Evolutionary conservation across 768 basidiomycete species (phyloP).

Genomic region (Tricholomella constricta): DNA sequence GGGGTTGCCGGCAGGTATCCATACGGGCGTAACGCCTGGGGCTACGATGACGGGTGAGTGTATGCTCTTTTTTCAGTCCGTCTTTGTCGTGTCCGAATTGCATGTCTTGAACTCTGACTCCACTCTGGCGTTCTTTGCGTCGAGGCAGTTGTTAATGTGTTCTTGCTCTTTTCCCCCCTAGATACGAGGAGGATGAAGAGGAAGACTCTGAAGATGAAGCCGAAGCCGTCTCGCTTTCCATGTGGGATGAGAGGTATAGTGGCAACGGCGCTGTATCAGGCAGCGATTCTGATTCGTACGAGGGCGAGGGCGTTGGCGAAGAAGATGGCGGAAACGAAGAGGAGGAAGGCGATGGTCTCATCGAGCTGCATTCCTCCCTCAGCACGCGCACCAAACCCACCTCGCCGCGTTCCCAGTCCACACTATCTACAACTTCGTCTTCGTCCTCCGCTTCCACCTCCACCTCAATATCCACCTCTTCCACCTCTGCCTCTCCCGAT

Average conservation of each 20-base stretch:
- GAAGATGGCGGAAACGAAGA: conserved; percentile 30
- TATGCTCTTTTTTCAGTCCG: conserved; percentile 6
- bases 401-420: conserved; percentile 43
- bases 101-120: neutral
- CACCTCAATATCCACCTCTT: conserved; percentile 29
- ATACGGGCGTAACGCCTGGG: conserved; percentile 31
- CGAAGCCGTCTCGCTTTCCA: conserved; percentile 24
- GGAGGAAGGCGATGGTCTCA: conserved; percentile 48
- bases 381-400: conserved; percentile 18
- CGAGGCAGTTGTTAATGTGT: conserved; percentile 2
- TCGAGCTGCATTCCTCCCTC: conserved; percentile 59
- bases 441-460: conserved; percentile 38
- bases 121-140: neutral
- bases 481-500: conserved; percentile 23
- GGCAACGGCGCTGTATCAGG: conserved; percentile 31
- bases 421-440: conserved; percentile 44
- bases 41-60: conserved; percentile 68
- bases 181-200: conserved; percentile 67
- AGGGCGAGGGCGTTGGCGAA: conserved; percentile 28
- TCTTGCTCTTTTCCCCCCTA: conserved; percentile 22
- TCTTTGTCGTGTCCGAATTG: neutral
- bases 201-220: conserved; percentile 58
- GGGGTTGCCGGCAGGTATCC: conserved; percentile 15
- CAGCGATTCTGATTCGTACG: conserved; percentile 43
- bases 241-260: conserved; percentile 22